phyloP scores from a whole-genome alignment of 2,329 filamentous ascomycete genomes.

The Ceratocystiopsis sp. region DNA sequence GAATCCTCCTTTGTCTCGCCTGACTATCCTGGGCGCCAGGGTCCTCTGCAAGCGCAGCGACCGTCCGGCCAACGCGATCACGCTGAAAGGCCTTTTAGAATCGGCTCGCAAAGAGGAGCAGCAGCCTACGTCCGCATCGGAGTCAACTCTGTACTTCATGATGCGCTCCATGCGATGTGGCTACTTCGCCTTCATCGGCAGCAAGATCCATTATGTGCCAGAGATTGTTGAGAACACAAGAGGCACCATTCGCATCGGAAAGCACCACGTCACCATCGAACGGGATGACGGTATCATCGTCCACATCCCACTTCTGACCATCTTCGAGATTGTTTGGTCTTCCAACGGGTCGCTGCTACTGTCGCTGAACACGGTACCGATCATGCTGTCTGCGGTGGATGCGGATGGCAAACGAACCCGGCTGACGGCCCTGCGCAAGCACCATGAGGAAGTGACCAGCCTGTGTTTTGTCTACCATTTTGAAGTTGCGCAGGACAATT shows the following conservation, averaged over 20 bases:
- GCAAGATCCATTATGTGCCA: conserved; percentile 24
- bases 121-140: too few species aligned
- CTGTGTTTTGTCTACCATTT: conserved; percentile 30
- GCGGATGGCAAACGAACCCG: conserved; percentile 9
- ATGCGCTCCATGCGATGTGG: conserved; percentile 20
- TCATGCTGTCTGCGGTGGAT: conserved; percentile 20
- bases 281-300: conserved; percentile 19
- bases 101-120: too few species aligned
- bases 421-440: conserved; percentile 12
- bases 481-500: conserved; percentile 11
- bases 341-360: conserved; percentile 25
- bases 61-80: conserved; percentile 5
- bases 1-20: conserved; percentile 8
- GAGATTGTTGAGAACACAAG: conserved; percentile 13
- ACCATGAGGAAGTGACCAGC: conserved; percentile 19
- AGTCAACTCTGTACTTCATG: background rate
- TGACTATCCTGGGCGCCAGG: conserved; percentile 14
- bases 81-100: conserved; percentile 2
- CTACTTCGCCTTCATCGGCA: conserved; percentile 24
- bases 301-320: conserved; percentile 31
- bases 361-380: conserved; percentile 29
- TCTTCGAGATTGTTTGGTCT: conserved; percentile 27
- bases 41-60: conserved; percentile 16
- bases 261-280: conserved; percentile 23
- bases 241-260: conserved; percentile 19